Evolutionary conservation across 1,284 basidiomycete species (phyloP).

Genomic region (Amylostereum areolatum): DNA sequence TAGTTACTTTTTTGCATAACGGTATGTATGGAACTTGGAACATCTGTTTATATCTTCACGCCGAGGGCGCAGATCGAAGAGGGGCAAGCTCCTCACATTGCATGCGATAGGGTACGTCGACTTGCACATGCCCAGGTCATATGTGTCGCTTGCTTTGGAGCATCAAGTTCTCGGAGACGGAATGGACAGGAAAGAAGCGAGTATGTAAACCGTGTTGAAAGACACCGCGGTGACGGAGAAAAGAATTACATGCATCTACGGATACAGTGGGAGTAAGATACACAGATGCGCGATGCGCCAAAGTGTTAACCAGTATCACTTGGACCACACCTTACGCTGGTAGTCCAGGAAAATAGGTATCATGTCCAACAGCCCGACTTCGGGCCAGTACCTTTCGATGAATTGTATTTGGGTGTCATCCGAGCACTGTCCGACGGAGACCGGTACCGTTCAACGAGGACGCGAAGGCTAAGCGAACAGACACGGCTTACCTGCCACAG

Average conservation of each 20-base stretch:
- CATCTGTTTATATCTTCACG: no score
- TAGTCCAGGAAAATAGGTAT: conserved; percentile 82
- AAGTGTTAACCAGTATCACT: not conserved
- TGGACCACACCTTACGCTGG: conserved; percentile 68
- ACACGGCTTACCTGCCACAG: conserved; percentile 80
- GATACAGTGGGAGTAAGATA: not conserved
- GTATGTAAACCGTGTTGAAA: no score
- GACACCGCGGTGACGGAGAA: no score
- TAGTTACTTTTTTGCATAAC: no score
- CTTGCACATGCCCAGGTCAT: no score
- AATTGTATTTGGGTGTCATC: conserved; percentile 91
- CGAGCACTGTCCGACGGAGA: conserved; percentile 46
- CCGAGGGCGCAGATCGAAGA: no score
- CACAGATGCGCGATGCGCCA: not conserved
- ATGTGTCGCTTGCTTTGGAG: no score
- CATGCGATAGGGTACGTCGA: no score
- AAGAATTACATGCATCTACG: not conserved
- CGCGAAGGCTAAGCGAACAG: not conserved
- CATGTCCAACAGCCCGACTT: conserved; percentile 87
- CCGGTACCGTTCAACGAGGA: not conserved
- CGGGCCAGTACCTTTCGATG: conserved; percentile 88
- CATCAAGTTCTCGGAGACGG: no score
- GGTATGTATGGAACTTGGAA: no score
- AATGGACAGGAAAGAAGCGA: no score
- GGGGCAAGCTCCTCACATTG: no score